Conservation (phyloP, 1,284 basidiomycete species). For the Ganoderma leucocontextum region DNA sequence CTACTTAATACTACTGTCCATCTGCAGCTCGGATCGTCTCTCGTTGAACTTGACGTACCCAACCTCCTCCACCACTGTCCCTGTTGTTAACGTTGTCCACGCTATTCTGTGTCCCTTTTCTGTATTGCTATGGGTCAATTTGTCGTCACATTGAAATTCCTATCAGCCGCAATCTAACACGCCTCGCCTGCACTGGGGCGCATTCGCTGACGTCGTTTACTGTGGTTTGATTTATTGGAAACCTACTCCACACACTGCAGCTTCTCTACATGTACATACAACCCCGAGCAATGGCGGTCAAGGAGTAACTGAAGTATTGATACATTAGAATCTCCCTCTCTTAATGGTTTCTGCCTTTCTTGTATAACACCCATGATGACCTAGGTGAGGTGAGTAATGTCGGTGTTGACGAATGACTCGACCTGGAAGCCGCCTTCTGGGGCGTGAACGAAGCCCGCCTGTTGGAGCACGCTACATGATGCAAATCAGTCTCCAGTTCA, state of each 20-base stretch:
- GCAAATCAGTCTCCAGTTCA: not conserved
- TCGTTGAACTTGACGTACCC: not conserved
- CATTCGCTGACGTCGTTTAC: not conserved
- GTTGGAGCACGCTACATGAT: slow-evolving; percentile 65
- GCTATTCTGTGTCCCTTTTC: not conserved
- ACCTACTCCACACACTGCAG: not conserved
- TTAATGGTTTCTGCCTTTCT: not conserved
- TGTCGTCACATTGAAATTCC: not conserved
- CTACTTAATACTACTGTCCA: not conserved
- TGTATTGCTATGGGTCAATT: slow-evolving; percentile 1
- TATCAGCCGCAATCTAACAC: not conserved
- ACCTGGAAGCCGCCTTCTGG: slow-evolving; percentile 68
- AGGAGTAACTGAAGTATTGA: too few relatives aligned
- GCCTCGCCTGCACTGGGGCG: not conserved
- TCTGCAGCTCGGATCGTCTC: not conserved
- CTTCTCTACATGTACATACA: not conserved
- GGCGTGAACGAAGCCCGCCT: slow-evolving; percentile 76
- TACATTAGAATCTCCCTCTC: not conserved
- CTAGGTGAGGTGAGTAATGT: slow-evolving; percentile 55
- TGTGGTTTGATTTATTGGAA: not conserved
- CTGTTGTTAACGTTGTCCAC: not conserved
- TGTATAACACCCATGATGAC: not conserved
- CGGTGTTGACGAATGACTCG: slow-evolving; percentile 66
- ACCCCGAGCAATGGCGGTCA: not conserved
- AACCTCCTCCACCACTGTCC: not conserved